A percentile compares a stretch with the other conserved stretches of the same genome.
Conservation (phyloP, 768 basidiomycete species). For the Suillus cothurnatus region DNA sequence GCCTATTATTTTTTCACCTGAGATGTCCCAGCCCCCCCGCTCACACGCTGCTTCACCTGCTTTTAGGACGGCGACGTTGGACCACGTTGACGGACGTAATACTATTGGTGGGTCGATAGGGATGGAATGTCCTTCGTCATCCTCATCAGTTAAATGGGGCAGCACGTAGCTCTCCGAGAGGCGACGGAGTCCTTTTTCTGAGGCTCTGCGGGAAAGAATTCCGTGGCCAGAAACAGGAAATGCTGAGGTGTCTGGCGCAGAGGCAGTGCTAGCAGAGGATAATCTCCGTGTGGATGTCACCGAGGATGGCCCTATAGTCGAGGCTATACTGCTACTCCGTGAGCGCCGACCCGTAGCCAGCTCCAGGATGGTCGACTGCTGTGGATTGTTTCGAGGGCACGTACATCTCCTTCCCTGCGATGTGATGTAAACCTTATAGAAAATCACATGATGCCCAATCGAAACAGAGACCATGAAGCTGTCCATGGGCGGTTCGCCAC, state of each 20-base stretch:
- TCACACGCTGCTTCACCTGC: conserved; percentile 65
- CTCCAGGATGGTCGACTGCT: conserved; percentile 47
- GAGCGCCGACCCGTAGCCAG: conserved; percentile 53
- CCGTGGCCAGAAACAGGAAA: conserved; percentile 86
- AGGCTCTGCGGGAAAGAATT: conserved; percentile 69
- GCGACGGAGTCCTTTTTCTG: conserved; percentile 67
- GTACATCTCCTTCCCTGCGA: conserved; percentile 66
- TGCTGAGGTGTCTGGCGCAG: conserved; percentile 44
- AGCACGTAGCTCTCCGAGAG: conserved; percentile 45
- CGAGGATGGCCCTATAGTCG: conserved; percentile 41
- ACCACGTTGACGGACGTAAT: conserved; percentile 35
- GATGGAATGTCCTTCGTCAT: conserved; percentile 23
- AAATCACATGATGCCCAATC: conserved; percentile 58
- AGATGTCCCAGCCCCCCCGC: conserved; percentile 77
- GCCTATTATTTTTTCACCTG: conserved; percentile 60
- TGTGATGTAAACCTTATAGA: conserved; percentile 65
- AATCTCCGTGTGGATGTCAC: conserved; percentile 51
- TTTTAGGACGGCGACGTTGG: conserved; percentile 55
- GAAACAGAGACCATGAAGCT: conserved; percentile 70
- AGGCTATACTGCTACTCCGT: conserved; percentile 59
- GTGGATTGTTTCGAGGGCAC: conserved; percentile 56
- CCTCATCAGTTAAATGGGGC: conserved; percentile 39
- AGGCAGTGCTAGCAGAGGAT: conserved; percentile 42
- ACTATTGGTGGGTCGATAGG: conserved; percentile 37
- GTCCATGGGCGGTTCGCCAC: conserved; percentile 67